phyloP scores from a whole-genome alignment of 2,329 filamentous ascomycete genomes.

The Lachnellula willkommii region DNA sequence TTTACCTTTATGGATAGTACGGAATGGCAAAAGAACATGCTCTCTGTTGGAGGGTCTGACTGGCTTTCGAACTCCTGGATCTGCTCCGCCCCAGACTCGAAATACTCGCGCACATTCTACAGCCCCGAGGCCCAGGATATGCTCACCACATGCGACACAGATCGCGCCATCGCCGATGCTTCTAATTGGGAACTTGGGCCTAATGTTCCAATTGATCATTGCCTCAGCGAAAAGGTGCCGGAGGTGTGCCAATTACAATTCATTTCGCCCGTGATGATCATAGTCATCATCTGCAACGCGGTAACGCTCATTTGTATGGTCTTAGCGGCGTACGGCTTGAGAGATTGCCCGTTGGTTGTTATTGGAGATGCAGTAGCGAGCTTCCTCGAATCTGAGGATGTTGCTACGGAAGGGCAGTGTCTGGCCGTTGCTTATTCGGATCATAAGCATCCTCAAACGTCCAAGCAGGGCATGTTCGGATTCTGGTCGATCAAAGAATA shows the following conservation, averaged over 20 bases:
- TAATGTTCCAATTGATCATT: background rate
- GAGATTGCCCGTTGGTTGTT: slow-evolving; percentile 24
- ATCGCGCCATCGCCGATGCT: background rate
- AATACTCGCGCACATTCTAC: background rate
- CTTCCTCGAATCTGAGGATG: slow-evolving; percentile 30
- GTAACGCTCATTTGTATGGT: slow-evolving; percentile 25
- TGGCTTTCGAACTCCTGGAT: background rate
- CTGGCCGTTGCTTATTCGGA: background rate
- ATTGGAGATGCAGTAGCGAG: slow-evolving; percentile 33
- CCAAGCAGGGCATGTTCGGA: background rate
- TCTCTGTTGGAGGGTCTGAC: background rate
- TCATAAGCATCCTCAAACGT: background rate
- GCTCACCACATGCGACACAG: background rate
- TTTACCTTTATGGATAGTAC: background rate
- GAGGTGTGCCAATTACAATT: background rate
- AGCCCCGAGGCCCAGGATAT: background rate
- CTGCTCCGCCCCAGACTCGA: background rate
- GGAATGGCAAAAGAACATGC: background rate
- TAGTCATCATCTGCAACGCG: slow-evolving; percentile 26
- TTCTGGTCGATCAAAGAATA: background rate
- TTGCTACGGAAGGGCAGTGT: slow-evolving; percentile 13
- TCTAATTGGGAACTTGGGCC: background rate
- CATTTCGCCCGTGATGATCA: background rate
- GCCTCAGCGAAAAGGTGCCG: background rate
- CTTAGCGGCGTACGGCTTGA: slow-evolving; percentile 9